phyloP scores from a whole-genome alignment of 495 filamentous ascomycete genomes.

The Penicillium atrosanguineum region DNA sequence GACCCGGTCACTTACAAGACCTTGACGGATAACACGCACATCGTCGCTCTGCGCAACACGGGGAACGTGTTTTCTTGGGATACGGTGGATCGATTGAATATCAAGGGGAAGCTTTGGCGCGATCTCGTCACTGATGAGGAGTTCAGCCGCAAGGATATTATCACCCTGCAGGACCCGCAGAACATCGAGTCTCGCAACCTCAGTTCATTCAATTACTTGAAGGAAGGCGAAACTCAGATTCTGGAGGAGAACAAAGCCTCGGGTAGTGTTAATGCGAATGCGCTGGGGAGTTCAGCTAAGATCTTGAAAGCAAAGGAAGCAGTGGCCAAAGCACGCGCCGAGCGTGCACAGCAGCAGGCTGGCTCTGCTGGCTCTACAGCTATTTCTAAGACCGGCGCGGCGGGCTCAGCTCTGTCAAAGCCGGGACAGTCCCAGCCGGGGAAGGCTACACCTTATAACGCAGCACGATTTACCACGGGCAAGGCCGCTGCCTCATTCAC shows the following conservation, averaged over 20 bases:
- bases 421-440: constrained; percentile 23
- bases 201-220: constrained; percentile 83
- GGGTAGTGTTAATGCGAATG: constrained; percentile 70
- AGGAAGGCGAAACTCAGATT: constrained; percentile 72
- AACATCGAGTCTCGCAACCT: constrained; percentile 82
- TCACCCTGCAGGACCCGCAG: constrained; percentile 95
- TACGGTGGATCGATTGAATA: constrained; percentile 90
- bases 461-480: constrained; percentile 86
- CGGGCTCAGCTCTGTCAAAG: constrained; percentile 20
- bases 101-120: constrained; percentile 95
- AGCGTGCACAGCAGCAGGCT: constrained; percentile 44
- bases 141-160: constrained; percentile 88
- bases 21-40: constrained; percentile 96
- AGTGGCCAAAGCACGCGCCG: constrained; percentile 75
- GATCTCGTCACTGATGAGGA: constrained; percentile 87
- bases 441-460: constrained; percentile 69
- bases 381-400: constrained; percentile 37
- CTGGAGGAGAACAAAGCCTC: constrained; percentile 57
- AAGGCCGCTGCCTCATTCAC: constrained; percentile 92
- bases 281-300: constrained; percentile 79
- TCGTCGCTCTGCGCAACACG: constrained; percentile 82
- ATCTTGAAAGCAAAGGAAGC: constrained; percentile 90
- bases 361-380: constrained; percentile 30
- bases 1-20: constrained; percentile 97
- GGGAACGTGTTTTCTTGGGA: constrained; percentile 97